Evolutionary conservation across 805 yeast species (phyloP), one percentile per base, ranked within the genome.

Genomic region (Barnettozyma siamensis): DNA sequence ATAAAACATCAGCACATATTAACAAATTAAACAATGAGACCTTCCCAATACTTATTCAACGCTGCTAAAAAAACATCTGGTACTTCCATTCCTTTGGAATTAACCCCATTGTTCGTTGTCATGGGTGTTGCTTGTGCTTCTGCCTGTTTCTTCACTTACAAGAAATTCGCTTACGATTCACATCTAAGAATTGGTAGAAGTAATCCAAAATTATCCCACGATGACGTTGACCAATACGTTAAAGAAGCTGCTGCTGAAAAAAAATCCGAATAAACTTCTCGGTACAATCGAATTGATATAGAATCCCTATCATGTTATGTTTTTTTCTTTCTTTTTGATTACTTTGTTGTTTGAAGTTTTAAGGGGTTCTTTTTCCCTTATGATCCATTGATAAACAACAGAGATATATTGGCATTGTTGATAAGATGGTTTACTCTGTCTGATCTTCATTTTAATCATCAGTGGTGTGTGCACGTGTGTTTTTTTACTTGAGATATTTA

Each of bases 71-170:
- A 67, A 54, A 44, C 59, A 23, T 48, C 62, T 41, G 64, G 64
- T 43, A 37, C 54, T 33, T 26, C 55, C 33, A 51, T 75, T 41
- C 81, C 81, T 54, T 71, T 75, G 41, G 82, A 76, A 63, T 60
- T 76, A 54, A 72, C 77, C 44, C 82, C 82, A 57, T 65, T 76
- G 49, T 74, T 74, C 53, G 63, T 72, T 28, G 80, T 79, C 31
- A 69, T 76, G 67, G 73, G 75, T 57, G 71, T 73, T 44, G 82
- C 80, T 30, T 54, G 63, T 42, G 47, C 72, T 31, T 68, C 73
- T 29, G 80, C 78, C 41, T 50, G 66, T 46, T 76, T 60, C 64
- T 76, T 76, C 65, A 55, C 75, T 12, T 67, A 69, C 59, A 76
- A 67, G 63, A 76, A 76, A 59, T 51, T 76, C 33, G 60, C 66